Percentiles rank a stretch among this genome's conserved stretches.
Evolutionary conservation across 345 rosid genomes (phyloP).

Genomic region (Carallia pectinifolia): DNA sequence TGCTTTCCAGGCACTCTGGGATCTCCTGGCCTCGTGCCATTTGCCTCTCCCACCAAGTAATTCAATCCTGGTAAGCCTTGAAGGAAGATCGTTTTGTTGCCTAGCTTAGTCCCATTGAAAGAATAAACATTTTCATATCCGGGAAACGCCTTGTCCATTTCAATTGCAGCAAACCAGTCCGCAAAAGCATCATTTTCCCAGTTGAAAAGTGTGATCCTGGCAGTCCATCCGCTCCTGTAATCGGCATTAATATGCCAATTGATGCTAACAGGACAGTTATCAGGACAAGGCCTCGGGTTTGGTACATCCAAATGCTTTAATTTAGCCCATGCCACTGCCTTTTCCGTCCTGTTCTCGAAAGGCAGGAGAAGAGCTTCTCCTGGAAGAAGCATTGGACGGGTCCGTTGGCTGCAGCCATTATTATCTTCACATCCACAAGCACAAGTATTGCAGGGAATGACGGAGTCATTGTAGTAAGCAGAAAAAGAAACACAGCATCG

Average conservation of each 20-base stretch:
- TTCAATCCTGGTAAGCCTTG: conserved; percentile 71
- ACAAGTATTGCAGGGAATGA: conserved; percentile 82
- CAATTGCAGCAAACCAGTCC: conserved; percentile 75
- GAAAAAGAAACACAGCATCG: conserved; percentile 94
- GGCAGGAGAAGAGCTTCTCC: conserved; percentile 78
- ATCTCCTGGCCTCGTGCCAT: conserved; percentile 49
- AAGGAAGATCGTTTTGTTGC: conserved; percentile 58
- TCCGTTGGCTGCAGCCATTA: conserved; percentile 45
- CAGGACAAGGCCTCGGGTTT: conserved; percentile 72
- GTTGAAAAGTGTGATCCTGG: conserved; percentile 77
- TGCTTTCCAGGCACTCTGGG: conserved; percentile 84
- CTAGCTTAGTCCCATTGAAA: conserved; percentile 67
- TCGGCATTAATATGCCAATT: conserved; percentile 87
- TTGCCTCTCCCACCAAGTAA: conserved; percentile 54
- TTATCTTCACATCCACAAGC: conserved; percentile 70
- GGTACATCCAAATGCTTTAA: conserved; percentile 51
- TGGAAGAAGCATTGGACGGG: conserved; percentile 62
- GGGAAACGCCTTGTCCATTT: conserved; percentile 51
- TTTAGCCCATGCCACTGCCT: conserved; percentile 77
- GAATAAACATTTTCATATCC: conserved; percentile 80
- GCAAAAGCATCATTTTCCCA: conserved; percentile 58
- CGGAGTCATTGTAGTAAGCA: conserved; percentile 75
- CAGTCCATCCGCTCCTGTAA: conserved; percentile 72
- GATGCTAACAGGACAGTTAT: conserved; percentile 90
- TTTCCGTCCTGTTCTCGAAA: conserved; percentile 59